These are phyloP conservation scores for Botrytis tulipae DNA, from an alignment of 2,329 filamentous ascomycete species.

Conservation along the genomic window DNA sequence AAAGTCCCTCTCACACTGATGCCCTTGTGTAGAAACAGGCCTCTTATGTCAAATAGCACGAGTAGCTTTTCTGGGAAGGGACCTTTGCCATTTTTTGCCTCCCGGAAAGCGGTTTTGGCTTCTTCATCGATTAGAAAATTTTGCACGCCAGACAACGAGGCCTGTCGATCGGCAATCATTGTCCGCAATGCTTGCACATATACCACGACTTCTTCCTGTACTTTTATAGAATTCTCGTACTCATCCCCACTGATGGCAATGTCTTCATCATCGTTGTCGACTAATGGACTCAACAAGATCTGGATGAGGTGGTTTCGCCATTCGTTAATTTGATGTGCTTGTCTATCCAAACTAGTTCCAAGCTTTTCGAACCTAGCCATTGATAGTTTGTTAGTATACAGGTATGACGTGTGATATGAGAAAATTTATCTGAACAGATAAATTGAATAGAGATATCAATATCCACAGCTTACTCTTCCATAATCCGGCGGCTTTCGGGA, in stretches of 20 bases:
- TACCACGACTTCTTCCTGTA: slow-evolving; percentile 84
- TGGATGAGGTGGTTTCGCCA: slow-evolving; percentile 74
- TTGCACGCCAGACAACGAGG: slow-evolving; percentile 71
- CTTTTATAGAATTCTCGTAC: slow-evolving; percentile 80
- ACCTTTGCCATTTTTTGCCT: slow-evolving; percentile 63
- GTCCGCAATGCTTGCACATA: slow-evolving; percentile 78
- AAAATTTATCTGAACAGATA: neutral
- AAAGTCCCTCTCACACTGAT: slow-evolving; percentile 69
- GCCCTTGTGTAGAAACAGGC: slow-evolving; percentile 49
- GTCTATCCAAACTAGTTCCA: slow-evolving; percentile 64
- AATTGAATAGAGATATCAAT: neutral
- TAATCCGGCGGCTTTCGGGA: slow-evolving; percentile 9
- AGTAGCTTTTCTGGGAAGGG: slow-evolving; percentile 66
- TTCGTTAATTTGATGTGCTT: slow-evolving; percentile 67
- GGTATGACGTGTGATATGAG: neutral
- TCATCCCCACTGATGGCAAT: slow-evolving; percentile 82
- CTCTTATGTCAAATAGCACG: slow-evolving; percentile 50
- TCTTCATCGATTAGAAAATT: slow-evolving; percentile 76
- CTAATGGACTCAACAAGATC: slow-evolving; percentile 69
- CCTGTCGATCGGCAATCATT: slow-evolving; percentile 74
- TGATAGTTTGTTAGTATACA: neutral
- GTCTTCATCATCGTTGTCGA: slow-evolving; percentile 81
- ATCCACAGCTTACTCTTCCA: slow-evolving; percentile 2
- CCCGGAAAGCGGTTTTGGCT: slow-evolving; percentile 51
- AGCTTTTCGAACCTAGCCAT: slow-evolving; percentile 68